Base-by-base conservation (phyloP, 345 rosid genomes). In the Corchorus olitorius region DNA sequence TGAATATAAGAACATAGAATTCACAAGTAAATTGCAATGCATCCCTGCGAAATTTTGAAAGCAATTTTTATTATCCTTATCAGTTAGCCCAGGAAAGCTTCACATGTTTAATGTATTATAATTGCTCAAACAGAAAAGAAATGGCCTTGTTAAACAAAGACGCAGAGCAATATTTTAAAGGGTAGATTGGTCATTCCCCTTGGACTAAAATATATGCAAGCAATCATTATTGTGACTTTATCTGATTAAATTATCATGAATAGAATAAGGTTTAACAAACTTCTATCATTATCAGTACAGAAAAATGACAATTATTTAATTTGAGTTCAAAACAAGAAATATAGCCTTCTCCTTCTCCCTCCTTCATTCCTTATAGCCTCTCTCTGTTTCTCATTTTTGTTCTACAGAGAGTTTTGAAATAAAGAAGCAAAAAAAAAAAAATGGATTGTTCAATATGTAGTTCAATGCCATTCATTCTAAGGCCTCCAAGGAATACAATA, bases 361-460 rank as follows among this genome's bases (percentile, higher is more conserved):
- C 16, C 72, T 66, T 34, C 62, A 1, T 43, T 1, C 73, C 49
- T 61, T 11, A 67, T 37, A 56, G 9, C 27, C 59, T 58, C 12
- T 27, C 13, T 71, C 58, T 60, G 15, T 69, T 65, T 55, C 10
- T 14, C 17, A n/a, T 16, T 55, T 22, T 43, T 76, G 19, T 52
- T 65, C 9, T 70, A 50, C 55, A 45, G 45, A 37, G 45, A 10
- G 4, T 41, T 58, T 35, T 27, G 17, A 5, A 22, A 33, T 8
- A 53, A 15, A 53, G 0, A 54, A 60, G 53, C 27, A 27, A 27
- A 1, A 27, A 27, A 27, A 63, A 39, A 39, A 3, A 3, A 48
- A 94, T 94, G 97, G 98, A 94, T 76, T 94, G 98, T 84, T 89
- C 93, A 0, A 85, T 94, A 3, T 93, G 98, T 67, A 87, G 86